Conservation (phyloP, 176 grass and related monocot genomes). For the Elymus sibiricus region DNA sequence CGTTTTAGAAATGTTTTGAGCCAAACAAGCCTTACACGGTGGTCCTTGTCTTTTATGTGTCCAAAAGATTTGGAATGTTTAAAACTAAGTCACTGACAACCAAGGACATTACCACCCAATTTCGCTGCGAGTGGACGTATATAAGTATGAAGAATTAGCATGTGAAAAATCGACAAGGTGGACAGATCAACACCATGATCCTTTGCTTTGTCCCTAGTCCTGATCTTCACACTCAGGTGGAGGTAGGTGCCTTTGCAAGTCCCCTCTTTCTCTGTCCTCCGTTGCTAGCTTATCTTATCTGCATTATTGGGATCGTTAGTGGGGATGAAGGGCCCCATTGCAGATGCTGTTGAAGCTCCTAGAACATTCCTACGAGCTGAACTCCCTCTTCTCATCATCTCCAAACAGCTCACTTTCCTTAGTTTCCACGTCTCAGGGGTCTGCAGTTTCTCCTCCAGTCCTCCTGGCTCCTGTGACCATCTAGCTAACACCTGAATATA, state of each 20-base stretch:
- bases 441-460: constrained; percentile 10
- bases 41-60: neutral
- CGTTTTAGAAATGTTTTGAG: neutral
- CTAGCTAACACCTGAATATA: neutral
- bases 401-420: constrained; percentile 23
- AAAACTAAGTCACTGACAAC: neutral
- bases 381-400: neutral
- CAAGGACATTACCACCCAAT: neutral
- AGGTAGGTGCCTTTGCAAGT: neutral
- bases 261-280: neutral
- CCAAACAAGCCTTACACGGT: neutral
- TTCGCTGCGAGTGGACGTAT: neutral
- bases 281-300: neutral
- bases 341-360: constrained; percentile 24
- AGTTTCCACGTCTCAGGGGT: constrained; percentile 43
- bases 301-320: constrained; percentile 40
- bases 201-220: neutral
- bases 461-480: neutral
- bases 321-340: constrained; percentile 12
- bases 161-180: neutral
- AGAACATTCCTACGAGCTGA: constrained; percentile 38
- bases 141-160: neutral
- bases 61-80: neutral
- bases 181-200: constrained; percentile 1
- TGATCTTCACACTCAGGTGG: neutral